Percentiles rank a stretch among this genome's conserved stretches.
phyloP scores from a whole-genome alignment of 2,329 filamentous ascomycete species.

The Ceratocystis harringtonii region DNA sequence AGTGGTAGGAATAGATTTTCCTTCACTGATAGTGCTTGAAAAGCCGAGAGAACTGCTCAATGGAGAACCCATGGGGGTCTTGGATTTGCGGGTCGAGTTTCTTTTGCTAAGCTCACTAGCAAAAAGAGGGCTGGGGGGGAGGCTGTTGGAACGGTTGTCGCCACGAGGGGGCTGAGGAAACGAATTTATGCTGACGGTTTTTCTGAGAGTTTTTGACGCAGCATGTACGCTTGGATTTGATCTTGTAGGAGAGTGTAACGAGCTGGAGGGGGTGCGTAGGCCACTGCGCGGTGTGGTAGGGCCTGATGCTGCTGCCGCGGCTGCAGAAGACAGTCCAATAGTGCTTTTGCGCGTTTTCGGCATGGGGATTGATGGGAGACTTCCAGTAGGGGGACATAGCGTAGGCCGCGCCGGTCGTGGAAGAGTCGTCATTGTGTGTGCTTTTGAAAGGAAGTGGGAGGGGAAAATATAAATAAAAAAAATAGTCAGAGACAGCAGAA shows the following conservation, averaged over 20 bases:
- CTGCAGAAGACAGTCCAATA: constrained; percentile 26
- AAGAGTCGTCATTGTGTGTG: constrained; percentile 40
- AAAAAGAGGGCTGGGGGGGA: constrained; percentile 46
- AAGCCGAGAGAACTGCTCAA: constrained; percentile 51
- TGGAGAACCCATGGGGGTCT: constrained; percentile 40
- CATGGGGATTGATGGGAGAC: constrained; percentile 59
- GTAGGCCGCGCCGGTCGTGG: constrained; percentile 53
- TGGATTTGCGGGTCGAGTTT: constrained; percentile 35
- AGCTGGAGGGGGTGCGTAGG: constrained; percentile 44
- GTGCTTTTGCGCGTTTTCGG: constrained; percentile 57
- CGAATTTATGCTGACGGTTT: constrained; percentile 82
- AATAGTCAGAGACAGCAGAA: background rate
- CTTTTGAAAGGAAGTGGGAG: background rate
- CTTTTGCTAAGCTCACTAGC: constrained; percentile 31
- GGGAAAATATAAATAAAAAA: background rate
- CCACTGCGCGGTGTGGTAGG: constrained; percentile 40
- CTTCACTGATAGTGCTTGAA: constrained; percentile 63
- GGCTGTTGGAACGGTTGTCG: constrained; percentile 41
- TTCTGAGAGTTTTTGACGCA: constrained; percentile 57
- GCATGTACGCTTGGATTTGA: constrained; percentile 40
- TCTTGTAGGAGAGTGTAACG: constrained; percentile 35
- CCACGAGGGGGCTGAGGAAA: constrained; percentile 80
- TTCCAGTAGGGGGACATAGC: constrained; percentile 53
- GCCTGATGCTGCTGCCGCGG: constrained; percentile 29
- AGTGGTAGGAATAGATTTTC: constrained; percentile 49